Base-by-base conservation (phyloP, 2,329 filamentous ascomycete species). In the Aspergillus texensis region DNA sequence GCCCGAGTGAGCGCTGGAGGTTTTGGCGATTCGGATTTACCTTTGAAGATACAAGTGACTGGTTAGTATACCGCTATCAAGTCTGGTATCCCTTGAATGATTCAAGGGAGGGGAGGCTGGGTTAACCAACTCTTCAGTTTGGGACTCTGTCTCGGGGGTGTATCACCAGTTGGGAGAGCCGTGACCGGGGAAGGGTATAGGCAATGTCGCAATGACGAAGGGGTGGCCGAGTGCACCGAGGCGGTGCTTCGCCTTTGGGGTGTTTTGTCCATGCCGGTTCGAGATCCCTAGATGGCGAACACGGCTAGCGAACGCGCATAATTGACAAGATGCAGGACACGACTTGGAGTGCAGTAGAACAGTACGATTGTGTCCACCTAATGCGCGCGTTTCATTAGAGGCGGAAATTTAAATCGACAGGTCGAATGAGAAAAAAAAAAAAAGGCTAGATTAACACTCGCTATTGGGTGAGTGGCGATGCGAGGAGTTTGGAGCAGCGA, bases 1-100 rank as follows among this genome's bases (percentile, higher is more conserved):
- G 76, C 70, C 52, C 74, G 75, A 39, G 67, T 67, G 52, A 77
- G 65, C 24, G 74, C 73, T 39, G 67, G 69, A 58, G 75, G 74
- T 48, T 71, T 68, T 43, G 69, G 70, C 61, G 70, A 70, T 19
- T 70, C 68, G 10, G 69, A 24, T 8, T 11, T 55, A 57, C 55
- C 63, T 68, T 68, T 24, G 65, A 72, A 75, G 66, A 48, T 48
- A 28, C 43, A 39, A 41, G 36, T 16, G 43, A 53, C 28, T 39
- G 57, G 62, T 74, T 61, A 75, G 68, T 60, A 59, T 52, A 41
- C 48, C n/a, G 21, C 52, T 48, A 14, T 16, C 24, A 19, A 48
- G 12, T 56, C 21, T 52, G 36, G 24, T 21, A 62, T 55, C 60
- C 61, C 64, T 64, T 66, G 62, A 34, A 26, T 16, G 34, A 46